Conservation (phyloP, 768 basidiomycete genomes). For the Jaapia argillacea region DNA sequence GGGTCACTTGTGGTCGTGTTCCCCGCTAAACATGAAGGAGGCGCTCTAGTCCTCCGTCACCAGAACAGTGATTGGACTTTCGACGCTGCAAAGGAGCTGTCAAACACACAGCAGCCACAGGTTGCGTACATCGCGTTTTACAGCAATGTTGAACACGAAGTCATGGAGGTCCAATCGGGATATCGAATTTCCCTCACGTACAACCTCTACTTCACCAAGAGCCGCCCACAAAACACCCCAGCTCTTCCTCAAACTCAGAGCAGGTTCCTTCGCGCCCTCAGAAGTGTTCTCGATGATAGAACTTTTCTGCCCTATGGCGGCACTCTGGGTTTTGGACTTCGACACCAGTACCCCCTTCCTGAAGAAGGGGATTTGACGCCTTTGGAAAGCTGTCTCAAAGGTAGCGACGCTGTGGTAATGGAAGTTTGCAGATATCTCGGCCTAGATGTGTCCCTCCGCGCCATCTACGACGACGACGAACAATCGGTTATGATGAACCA, state of each 20-base stretch:
- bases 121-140: slow-evolving; percentile 20
- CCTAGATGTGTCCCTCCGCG: slow-evolving; percentile 1
- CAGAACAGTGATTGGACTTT: slow-evolving; percentile 11
- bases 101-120: not conserved
- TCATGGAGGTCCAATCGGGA: slow-evolving; percentile 23
- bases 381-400: slow-evolving; percentile 4
- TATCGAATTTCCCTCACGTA: slow-evolving; percentile 32
- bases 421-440: slow-evolving; percentile 1
- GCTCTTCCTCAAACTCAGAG: not conserved
- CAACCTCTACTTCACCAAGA: slow-evolving; percentile 25
- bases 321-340: slow-evolving; percentile 6
- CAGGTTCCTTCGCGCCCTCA: not conserved
- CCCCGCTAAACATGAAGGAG: slow-evolving; percentile 9
- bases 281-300: not conserved
- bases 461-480: not conserved
- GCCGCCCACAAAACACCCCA: too few relatives aligned
- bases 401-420: slow-evolving; percentile 6
- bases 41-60: slow-evolving; percentile 29
- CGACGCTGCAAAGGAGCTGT: slow-evolving; percentile 1
- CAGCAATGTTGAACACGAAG: slow-evolving; percentile 34
- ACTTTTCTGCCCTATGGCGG: slow-evolving; percentile 8
- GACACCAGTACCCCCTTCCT: slow-evolving; percentile 7
- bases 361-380: not conserved
- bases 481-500: not conserved
- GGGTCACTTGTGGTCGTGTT: slow-evolving; percentile 10